These are phyloP conservation scores for Rhizopus stolonifer DNA, from an alignment of 371 early-diverging fungal genomes.

Conservation along the genomic window DNA sequence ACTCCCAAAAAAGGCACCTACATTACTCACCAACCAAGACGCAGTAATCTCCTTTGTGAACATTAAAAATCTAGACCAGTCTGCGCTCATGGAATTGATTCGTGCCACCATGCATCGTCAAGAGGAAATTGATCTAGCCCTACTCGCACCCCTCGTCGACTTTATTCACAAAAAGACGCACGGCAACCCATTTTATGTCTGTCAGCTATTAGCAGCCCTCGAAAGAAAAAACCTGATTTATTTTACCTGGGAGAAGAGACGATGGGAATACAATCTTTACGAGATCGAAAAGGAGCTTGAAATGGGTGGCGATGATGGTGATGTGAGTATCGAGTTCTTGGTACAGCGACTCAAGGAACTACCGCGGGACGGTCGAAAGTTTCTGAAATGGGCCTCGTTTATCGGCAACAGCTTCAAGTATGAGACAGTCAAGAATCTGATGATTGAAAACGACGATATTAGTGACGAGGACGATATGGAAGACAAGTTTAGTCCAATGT, in stretches of 20 bases:
- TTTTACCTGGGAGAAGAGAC: conserved; percentile 47
- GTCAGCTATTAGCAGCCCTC: conserved; percentile 38
- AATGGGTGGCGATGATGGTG: conserved; percentile 20
- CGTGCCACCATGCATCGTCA: conserved; percentile 44
- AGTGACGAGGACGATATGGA: conserved; percentile 19
- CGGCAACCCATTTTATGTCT: conserved; percentile 48
- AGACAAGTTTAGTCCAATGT: neutral
- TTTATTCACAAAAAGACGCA: conserved; percentile 40
- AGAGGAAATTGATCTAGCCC: conserved; percentile 31
- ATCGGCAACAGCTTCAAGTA: conserved; percentile 48
- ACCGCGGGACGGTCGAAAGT: conserved; percentile 46
- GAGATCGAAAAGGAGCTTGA: conserved; percentile 42
- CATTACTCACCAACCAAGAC: conserved; percentile 30
- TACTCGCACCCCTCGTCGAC: conserved; percentile 41
- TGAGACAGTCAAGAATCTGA: conserved; percentile 42
- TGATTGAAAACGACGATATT: conserved; percentile 34
- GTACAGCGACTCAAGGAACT: conserved; percentile 41
- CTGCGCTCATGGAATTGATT: conserved; percentile 41
- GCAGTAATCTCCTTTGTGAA: conserved; percentile 35
- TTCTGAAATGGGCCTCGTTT: conserved; percentile 52
- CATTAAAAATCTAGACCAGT: conserved; percentile 37
- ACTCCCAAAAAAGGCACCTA: conserved; percentile 17
- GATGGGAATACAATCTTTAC: conserved; percentile 51
- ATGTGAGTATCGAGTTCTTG: conserved; percentile 42
- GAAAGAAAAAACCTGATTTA: conserved; percentile 48